phyloP scores from a whole-genome alignment of 768 basidiomycete species.

The Boletus rex-veris region DNA sequence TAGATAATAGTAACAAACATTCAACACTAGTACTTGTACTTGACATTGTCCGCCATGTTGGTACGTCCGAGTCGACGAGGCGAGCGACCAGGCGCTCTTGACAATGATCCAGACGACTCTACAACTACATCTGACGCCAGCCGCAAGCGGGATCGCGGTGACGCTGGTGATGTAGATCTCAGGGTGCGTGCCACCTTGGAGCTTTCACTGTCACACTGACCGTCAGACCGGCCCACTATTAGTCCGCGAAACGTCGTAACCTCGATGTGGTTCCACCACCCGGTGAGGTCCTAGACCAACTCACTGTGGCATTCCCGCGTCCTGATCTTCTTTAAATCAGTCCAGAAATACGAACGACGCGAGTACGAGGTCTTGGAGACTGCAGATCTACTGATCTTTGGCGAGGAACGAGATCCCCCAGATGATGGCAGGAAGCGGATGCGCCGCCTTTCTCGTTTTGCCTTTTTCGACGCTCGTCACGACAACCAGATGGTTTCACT shows the following conservation, averaged over 20 bases:
- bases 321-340: constrained; percentile 25
- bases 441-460: constrained; percentile 56
- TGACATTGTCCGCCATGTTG: background rate
- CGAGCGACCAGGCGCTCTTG: constrained; percentile 50
- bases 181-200: constrained; percentile 12
- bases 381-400: constrained; percentile 34
- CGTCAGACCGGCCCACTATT: background rate
- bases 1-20: background rate
- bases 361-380: constrained; percentile 36
- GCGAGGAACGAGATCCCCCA: constrained; percentile 39
- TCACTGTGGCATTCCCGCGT: background rate
- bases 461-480: constrained; percentile 54
- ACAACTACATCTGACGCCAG: constrained; percentile 23
- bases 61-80: constrained; percentile 21
- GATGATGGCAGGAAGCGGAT: constrained; percentile 47
- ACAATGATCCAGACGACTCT: constrained; percentile 37
- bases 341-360: constrained; percentile 36
- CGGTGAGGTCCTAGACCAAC: constrained; percentile 7
- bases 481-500: constrained; percentile 47
- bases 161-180: constrained; percentile 2
- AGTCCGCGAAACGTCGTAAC: constrained; percentile 30
- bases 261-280: constrained; percentile 16
- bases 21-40: too few species aligned
- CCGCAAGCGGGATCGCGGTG: constrained; percentile 27
- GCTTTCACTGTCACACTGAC: background rate